Evolutionary conservation across 805 yeast species (phyloP), one percentile per base, ranked within the genome.

Genomic region (Wickerhamomyces subpelliculosus): DNA sequence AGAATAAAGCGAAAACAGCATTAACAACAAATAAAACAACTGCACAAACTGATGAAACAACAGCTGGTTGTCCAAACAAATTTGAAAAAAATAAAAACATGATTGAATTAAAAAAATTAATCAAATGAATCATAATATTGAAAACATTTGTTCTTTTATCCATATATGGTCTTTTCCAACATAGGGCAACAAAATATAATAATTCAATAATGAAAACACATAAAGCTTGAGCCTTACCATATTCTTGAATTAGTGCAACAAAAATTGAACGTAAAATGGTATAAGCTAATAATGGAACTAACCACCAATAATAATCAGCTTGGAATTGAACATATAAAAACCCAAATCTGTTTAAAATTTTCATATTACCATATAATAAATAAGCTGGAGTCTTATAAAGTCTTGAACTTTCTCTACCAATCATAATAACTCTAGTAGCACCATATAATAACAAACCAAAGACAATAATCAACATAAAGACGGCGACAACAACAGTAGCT

Each of bases 81-180:
- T 83, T 78, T 16, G 95, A 84, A 67, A 87, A 93, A 65, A 93
- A 89, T 65, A 88, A 63, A 61, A 86, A 93, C 65, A 93, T 82
- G 31, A 90, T 62, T 1, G 96, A 75, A 60, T 93, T 93, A 54
- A 90, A 62, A 40, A 87, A 73, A 55, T 79, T 84, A 48, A 93
- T 79, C 34, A 84, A 73, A 27, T 86, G 80, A 50, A 90, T 85
- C 34, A 84, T 72, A 50, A 93, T 90, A 63, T 89, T 90, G 74
- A 88, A 85, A n/a, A 78, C 80, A 52, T 93, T 93, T 25, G 97
- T 89, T 64, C 95, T 74, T 62, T 83, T 87, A 64, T 93, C 97
- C 89, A 93, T 80, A 60, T 75, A 93, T 10, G 98, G 98, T 60
- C 93, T 75, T 40, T 73, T 64, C 72, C 76, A 74, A 53, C 88